A percentile compares a stretch with the other conserved stretches of the same genome.
phyloP scores from a whole-genome alignment of 2,329 filamentous ascomycete species.

The Penicillium paneum region DNA sequence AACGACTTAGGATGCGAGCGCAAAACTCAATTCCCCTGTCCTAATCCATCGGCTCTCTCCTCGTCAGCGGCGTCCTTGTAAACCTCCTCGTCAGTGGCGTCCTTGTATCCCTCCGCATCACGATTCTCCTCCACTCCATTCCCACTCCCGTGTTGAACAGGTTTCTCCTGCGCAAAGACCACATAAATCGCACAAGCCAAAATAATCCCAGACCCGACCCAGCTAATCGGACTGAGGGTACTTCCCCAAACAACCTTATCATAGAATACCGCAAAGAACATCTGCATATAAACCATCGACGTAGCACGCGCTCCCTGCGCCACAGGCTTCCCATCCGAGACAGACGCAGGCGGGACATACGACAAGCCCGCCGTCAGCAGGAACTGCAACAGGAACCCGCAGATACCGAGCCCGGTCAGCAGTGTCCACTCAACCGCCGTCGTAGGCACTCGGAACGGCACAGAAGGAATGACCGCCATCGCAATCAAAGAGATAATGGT shows the following conservation, averaged over 20 bases:
- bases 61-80: slow-evolving; percentile 7
- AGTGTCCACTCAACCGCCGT: slow-evolving; percentile 62
- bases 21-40: slow-evolving; percentile 7
- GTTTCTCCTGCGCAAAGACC: slow-evolving; percentile 45
- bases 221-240: slow-evolving; percentile 56
- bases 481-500: slow-evolving; percentile 63
- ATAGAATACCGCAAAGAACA: slow-evolving; percentile 65
- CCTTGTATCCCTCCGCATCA: slow-evolving; percentile 7
- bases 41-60: not conserved
- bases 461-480: slow-evolving; percentile 55
- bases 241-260: slow-evolving; percentile 63
- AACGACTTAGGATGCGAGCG: not conserved
- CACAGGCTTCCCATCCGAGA: slow-evolving; percentile 5
- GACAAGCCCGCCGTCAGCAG: slow-evolving; percentile 74
- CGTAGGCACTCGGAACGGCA: slow-evolving; percentile 57
- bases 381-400: slow-evolving; percentile 82
- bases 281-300: slow-evolving; percentile 67
- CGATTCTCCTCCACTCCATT: not conserved
- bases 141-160: not conserved
- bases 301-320: slow-evolving; percentile 51
- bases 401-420: slow-evolving; percentile 64
- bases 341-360: slow-evolving; percentile 59
- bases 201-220: slow-evolving; percentile 62
- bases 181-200: slow-evolving; percentile 64
- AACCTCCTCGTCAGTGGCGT: not conserved